Percentiles rank a stretch among this genome's conserved stretches.
Conservation (phyloP, 2,329 filamentous ascomycete genomes). For the Basipetospora chlamydospora region DNA sequence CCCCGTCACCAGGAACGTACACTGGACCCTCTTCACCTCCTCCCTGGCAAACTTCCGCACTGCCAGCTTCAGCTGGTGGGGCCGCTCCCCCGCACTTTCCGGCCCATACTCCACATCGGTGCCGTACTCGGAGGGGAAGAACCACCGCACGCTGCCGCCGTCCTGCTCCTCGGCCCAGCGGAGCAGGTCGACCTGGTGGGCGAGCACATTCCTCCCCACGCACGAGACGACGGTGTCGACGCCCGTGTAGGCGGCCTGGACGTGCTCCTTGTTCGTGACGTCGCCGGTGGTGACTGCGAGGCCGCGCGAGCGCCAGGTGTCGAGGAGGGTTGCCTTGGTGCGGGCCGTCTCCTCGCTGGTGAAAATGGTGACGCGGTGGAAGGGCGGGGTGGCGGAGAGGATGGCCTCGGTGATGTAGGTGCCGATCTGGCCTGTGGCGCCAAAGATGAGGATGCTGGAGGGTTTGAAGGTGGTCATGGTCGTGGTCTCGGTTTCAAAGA, state of each 20-base stretch:
- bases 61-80: constrained; percentile 56
- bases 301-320: constrained; percentile 1
- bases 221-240: constrained; percentile 53
- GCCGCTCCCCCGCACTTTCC: constrained; percentile 42
- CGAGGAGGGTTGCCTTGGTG: constrained; percentile 3
- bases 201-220: constrained; percentile 48
- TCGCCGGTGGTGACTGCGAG: constrained; percentile 4
- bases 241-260: constrained; percentile 16
- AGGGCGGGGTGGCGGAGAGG: constrained; percentile 18
- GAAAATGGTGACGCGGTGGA: constrained; percentile 21
- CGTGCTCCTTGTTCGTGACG: constrained; percentile 5
- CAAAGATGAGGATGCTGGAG: constrained; percentile 15
- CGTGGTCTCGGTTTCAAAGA: background rate
- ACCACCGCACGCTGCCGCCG: constrained; percentile 35
- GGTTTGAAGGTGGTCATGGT: constrained; percentile 3
- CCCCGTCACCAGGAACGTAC: constrained; percentile 56
- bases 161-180: constrained; percentile 37
- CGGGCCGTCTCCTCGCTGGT: constrained; percentile 1
- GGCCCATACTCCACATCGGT: constrained; percentile 50
- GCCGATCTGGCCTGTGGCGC: constrained; percentile 27
- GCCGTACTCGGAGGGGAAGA: constrained; percentile 55
- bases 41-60: constrained; percentile 47
- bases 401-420: constrained; percentile 24
- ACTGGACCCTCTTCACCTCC: constrained; percentile 35
- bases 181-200: constrained; percentile 47